These are phyloP conservation scores for Dioscorea alata DNA, from an alignment of 106 monocot genomes.

Conservation along the genomic window DNA sequence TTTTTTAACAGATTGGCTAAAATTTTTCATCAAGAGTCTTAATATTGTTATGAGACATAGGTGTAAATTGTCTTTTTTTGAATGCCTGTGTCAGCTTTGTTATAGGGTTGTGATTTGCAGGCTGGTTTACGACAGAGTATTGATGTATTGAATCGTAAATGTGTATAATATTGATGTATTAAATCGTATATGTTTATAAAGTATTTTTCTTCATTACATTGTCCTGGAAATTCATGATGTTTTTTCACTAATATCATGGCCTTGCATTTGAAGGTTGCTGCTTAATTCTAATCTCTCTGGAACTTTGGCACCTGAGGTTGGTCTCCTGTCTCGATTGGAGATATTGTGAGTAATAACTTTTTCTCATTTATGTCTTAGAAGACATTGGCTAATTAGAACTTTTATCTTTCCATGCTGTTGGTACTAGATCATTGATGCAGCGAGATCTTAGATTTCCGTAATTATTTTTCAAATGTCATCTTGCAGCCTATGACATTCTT, in stretches of 20 bases:
- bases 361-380: not conserved
- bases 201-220: not conserved
- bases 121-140: not conserved
- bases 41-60: no score
- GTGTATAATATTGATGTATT: no score
- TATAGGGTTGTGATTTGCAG: not conserved
- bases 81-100: not conserved
- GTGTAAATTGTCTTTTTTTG: not conserved
- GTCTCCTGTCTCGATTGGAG: slow-evolving; percentile 52
- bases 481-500: not conserved
- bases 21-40: no score
- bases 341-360: slow-evolving; percentile 56
- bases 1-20: no score
- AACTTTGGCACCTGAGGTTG: slow-evolving; percentile 67
- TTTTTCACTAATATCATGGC: not conserved
- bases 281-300: slow-evolving; percentile 73
- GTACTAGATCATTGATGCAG: not conserved
- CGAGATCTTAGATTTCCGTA: not conserved
- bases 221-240: not conserved
- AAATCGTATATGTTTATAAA: not conserved
- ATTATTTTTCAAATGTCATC: not conserved
- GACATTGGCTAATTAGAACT: not conserved
- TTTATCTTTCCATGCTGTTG: not conserved
- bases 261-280: slow-evolving; percentile 45
- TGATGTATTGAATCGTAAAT: not conserved